phyloP scores from a whole-genome alignment of 345 rosid species.

The Iberis pinnata region DNA sequence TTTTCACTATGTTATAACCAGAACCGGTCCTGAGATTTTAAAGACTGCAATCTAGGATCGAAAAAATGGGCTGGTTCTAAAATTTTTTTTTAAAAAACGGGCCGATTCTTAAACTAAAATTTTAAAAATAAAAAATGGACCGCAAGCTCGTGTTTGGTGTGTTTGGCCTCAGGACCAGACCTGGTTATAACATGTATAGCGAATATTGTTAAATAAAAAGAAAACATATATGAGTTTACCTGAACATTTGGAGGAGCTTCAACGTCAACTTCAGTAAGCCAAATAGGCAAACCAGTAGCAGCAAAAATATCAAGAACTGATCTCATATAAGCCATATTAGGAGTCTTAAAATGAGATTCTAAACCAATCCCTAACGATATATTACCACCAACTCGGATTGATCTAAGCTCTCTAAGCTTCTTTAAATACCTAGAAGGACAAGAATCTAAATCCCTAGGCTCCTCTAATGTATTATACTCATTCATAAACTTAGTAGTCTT shows the following conservation, averaged over 20 bases:
- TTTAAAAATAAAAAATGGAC: too few relatives aligned
- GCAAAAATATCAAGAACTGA: constrained; percentile 56
- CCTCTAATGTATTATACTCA: constrained; percentile 67
- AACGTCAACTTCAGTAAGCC: constrained; percentile 85
- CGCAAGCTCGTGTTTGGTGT: too few relatives aligned
- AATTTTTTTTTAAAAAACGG: too few relatives aligned
- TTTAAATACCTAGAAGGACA: constrained; percentile 41
- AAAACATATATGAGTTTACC: constrained; percentile 7
- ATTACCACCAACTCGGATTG: constrained; percentile 11
- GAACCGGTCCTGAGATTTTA: too few relatives aligned
- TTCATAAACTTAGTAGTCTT: constrained; percentile 44
- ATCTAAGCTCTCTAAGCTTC: constrained; percentile 40
- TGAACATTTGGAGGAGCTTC: constrained; percentile 21
- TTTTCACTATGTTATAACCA: too few relatives aligned
- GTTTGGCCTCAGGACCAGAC: too few relatives aligned
- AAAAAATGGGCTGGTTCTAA: too few relatives aligned
- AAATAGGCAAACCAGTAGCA: constrained; percentile 46
- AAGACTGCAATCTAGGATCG: too few relatives aligned
- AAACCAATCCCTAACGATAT: constrained; percentile 52
- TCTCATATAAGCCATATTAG: constrained; percentile 63
- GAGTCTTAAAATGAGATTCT: constrained; percentile 53
- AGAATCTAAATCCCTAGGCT: constrained; percentile 33
- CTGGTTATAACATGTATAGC: too few relatives aligned
- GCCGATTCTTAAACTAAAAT: too few relatives aligned
- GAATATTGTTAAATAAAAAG: too few relatives aligned